phyloP scores from a whole-genome alignment of 1,284 basidiomycete species.

The Leccinum griseonigrum region DNA sequence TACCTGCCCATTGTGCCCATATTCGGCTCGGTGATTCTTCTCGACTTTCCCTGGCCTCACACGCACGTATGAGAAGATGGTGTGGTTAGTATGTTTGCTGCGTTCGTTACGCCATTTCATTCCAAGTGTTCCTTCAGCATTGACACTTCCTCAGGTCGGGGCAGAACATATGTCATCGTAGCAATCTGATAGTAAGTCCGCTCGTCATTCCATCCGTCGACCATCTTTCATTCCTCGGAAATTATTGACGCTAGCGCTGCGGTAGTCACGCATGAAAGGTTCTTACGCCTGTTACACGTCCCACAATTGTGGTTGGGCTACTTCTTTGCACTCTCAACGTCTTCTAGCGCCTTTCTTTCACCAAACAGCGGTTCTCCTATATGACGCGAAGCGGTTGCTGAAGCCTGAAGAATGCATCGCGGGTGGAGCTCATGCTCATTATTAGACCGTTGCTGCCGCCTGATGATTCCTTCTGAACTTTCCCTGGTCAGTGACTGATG shows the following conservation, averaged over 20 bases:
- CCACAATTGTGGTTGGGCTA: background rate
- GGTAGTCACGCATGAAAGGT: constrained; percentile 15
- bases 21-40: constrained; percentile 19
- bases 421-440: constrained; percentile 14
- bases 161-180: constrained; percentile 9
- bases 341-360: constrained; percentile 17
- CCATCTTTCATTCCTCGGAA: constrained; percentile 30
- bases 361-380: constrained; percentile 6
- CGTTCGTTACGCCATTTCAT: constrained; percentile 26
- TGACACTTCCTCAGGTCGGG: constrained; percentile 16
- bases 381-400: constrained; percentile 9
- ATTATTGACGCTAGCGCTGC: constrained; percentile 22
- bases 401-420: constrained; percentile 2
- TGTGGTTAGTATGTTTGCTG: constrained; percentile 23
- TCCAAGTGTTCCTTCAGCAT: constrained; percentile 15
- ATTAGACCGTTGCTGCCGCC: constrained; percentile 6
- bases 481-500: constrained; percentile 8
- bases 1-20: constrained; percentile 23
- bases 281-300: constrained; percentile 7
- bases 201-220: constrained; percentile 13
- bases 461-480: constrained; percentile 8
- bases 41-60: constrained; percentile 6
- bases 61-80: constrained; percentile 18
- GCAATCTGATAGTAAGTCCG: constrained; percentile 12
- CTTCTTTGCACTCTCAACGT: constrained; percentile 11